These are phyloP conservation scores for Nakaseomyces delphensis DNA, from an alignment of 1,139 yeast species.

Conservation along the genomic window DNA sequence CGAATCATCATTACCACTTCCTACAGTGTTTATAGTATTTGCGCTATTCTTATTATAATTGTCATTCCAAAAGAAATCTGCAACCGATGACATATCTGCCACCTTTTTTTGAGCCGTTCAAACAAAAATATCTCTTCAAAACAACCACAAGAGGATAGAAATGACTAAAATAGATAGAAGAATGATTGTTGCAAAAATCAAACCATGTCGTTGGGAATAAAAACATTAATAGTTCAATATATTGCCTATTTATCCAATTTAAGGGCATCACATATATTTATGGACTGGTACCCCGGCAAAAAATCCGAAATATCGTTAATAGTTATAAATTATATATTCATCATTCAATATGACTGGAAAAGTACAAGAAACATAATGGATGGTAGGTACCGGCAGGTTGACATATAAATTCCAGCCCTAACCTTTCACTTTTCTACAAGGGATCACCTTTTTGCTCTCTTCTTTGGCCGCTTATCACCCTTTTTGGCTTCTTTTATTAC, in stretches of 20 bases:
- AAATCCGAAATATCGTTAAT: no score
- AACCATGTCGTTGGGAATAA: no score
- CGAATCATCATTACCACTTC: conserved; percentile 1
- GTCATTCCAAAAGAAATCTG: conserved; percentile 8
- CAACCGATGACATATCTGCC: conserved; percentile 11
- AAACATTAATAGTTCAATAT: no score
- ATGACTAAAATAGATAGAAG: no score
- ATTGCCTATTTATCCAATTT: neutral
- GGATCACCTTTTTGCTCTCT: neutral
- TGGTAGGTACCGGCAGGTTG: neutral
- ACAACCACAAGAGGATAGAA: no score
- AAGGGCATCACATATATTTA: neutral
- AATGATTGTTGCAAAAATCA: no score
- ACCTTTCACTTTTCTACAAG: neutral
- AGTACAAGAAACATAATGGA: neutral
- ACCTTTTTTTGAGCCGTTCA: neutral
- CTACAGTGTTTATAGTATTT: conserved; percentile 1
- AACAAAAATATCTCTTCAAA: no score
- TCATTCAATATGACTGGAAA: no score
- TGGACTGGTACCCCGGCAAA: no score
- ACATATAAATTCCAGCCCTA: no score
- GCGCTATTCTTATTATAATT: conserved; percentile 7
- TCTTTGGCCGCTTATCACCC: neutral
- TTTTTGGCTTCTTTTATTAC: neutral
- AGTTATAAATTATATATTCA: no score